Evolutionary conservation across 768 basidiomycete genomes (phyloP).

Genomic region (Flagelloscypha sp.): DNA sequence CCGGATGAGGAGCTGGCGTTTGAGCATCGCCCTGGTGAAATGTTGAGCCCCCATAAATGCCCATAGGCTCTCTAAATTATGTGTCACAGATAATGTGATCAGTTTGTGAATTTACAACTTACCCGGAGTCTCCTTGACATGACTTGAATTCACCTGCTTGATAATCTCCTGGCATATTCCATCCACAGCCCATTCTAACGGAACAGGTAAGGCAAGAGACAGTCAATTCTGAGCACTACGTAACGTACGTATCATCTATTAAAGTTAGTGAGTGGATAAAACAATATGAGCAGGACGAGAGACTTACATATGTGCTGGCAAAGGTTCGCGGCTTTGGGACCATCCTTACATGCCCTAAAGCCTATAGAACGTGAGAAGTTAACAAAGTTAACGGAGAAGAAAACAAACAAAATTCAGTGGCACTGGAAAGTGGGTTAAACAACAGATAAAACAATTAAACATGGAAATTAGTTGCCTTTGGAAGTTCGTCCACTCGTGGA

Average conservation of each 20-base stretch:
- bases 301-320: constrained; percentile 65
- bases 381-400: neutral
- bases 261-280: no score
- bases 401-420: neutral
- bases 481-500: constrained; percentile 64
- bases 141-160: constrained; percentile 36
- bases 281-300: no score
- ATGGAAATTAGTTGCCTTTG: neutral
- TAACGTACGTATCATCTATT: no score
- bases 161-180: constrained; percentile 55
- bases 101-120: constrained; percentile 23
- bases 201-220: no score
- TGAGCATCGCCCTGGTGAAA: constrained; percentile 54
- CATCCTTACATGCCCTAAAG: constrained; percentile 60
- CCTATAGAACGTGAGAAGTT: constrained; percentile 16
- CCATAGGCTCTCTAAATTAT: constrained; percentile 41
- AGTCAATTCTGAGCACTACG: no score
- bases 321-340: constrained; percentile 36
- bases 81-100: neutral
- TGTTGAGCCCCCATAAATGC: constrained; percentile 59
- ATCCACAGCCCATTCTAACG: constrained; percentile 46
- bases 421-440: neutral
- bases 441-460: neutral
- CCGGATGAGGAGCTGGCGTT: constrained; percentile 50
- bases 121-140: constrained; percentile 44